phyloP scores from a whole-genome alignment of 768 basidiomycete species.

The Cystofilobasidium ferigula region DNA sequence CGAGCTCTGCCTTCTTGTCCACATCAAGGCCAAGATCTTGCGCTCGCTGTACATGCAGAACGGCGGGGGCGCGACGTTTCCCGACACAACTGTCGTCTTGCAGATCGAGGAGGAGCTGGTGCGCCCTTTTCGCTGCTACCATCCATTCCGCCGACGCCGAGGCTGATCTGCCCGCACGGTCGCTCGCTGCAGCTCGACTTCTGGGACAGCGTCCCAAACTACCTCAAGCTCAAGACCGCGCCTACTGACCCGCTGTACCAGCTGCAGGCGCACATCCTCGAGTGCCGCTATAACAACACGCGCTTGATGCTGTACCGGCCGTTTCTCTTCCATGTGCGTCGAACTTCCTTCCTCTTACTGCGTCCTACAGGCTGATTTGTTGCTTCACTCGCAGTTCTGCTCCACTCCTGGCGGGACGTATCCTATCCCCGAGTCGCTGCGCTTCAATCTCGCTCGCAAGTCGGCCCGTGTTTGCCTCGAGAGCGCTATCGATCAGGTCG shows the following conservation, averaged over 20 bases:
- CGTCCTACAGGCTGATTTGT: neutral
- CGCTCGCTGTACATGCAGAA: neutral
- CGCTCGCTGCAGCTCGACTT: neutral
- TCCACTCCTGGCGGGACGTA: constrained; percentile 21
- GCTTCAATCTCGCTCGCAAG: constrained; percentile 21
- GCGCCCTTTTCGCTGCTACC: neutral
- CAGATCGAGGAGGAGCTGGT: neutral
- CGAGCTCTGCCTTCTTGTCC: neutral
- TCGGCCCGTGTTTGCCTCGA: constrained; percentile 1
- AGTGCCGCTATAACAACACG: constrained; percentile 5
- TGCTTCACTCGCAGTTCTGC: constrained; percentile 15
- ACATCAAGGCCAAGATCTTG: constrained; percentile 1
- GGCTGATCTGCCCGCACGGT: no score
- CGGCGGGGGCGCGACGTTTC: neutral
- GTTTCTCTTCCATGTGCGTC: constrained; percentile 18
- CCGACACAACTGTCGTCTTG: neutral
- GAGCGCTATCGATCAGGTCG: neutral
- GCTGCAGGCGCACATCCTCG: constrained; percentile 12
- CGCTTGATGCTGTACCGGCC: constrained; percentile 12
- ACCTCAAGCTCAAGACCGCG: constrained; percentile 6
- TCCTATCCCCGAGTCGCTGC: constrained; percentile 21
- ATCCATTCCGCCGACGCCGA: neutral
- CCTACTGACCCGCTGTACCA: neutral
- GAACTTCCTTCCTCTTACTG: neutral
- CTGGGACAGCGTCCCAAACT: constrained; percentile 4